phyloP scores from a whole-genome alignment of 306 rosid species.

The Ziziphus jujuba region DNA sequence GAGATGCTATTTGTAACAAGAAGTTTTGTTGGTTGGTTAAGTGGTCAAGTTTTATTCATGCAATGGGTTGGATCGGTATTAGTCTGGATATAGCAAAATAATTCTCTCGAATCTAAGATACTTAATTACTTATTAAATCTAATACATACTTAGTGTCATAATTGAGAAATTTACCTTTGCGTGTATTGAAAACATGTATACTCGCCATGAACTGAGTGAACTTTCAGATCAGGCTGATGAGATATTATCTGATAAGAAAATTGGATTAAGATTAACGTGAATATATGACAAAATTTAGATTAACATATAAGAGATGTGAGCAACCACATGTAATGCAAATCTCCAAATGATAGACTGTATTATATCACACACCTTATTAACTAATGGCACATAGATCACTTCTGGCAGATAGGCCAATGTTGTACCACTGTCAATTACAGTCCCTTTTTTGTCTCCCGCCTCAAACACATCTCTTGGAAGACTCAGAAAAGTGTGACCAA shows the following conservation, averaged over 20 bases:
- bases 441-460: constrained; percentile 70
- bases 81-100: too few relatives aligned
- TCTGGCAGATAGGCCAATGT: constrained; percentile 99
- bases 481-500: constrained; percentile 60
- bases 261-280: neutral
- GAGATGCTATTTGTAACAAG: too few relatives aligned
- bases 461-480: constrained; percentile 63
- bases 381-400: constrained; percentile 70
- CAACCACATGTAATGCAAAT: neutral
- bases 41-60: too few relatives aligned
- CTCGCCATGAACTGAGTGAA: constrained; percentile 78
- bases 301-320: neutral
- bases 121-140: too few relatives aligned
- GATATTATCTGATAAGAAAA: constrained; percentile 59
- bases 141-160: too few relatives aligned
- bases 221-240: constrained; percentile 67
- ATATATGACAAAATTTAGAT: neutral
- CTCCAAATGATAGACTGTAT: neutral
- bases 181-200: constrained; percentile 90
- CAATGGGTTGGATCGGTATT: too few relatives aligned
- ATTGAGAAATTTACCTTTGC: constrained; percentile 37
- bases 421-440: constrained; percentile 96
- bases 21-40: too few relatives aligned
- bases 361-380: constrained; percentile 52
- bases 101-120: too few relatives aligned